Percentiles rank a stretch among this genome's conserved stretches.
Evolutionary conservation across 2,329 filamentous ascomycete species (phyloP).

Genomic region (Madurella fahalii): DNA sequence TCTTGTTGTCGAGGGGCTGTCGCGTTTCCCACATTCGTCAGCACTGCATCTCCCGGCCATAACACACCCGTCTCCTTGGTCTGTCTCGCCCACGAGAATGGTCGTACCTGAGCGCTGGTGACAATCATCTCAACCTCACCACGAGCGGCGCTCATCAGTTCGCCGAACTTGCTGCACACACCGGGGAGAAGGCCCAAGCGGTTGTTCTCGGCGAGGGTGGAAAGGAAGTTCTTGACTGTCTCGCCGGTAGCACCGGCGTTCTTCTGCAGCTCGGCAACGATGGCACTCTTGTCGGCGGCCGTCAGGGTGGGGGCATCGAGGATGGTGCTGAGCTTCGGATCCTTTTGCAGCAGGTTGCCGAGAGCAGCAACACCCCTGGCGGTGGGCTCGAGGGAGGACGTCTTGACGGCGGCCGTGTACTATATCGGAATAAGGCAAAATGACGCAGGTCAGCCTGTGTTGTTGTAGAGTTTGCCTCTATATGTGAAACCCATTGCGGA

Average conservation of each 20-base stretch:
- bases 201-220: constrained; percentile 93
- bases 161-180: constrained; percentile 80
- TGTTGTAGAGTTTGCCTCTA: constrained; percentile 16
- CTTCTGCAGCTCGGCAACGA: constrained; percentile 86
- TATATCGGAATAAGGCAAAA: constrained; percentile 41
- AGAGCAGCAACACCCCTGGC: constrained; percentile 75
- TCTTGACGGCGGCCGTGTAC: constrained; percentile 96
- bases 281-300: constrained; percentile 74
- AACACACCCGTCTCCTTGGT: background rate
- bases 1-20: constrained; percentile 82
- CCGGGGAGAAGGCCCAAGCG: constrained; percentile 76
- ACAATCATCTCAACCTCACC: constrained; percentile 93
- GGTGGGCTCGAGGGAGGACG: constrained; percentile 76
- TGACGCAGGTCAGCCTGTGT: constrained; percentile 34
- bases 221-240: constrained; percentile 90
- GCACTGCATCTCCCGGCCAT: constrained; percentile 7
- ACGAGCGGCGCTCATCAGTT: constrained; percentile 81
- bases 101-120: constrained; percentile 79
- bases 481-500: no score
- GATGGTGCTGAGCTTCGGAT: constrained; percentile 73
- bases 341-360: constrained; percentile 68
- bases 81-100: background rate
- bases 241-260: constrained; percentile 68
- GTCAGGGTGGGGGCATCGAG: constrained; percentile 77
- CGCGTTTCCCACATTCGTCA: constrained; percentile 22